A percentile compares a stretch with the other conserved stretches of the same genome.
Conservation (phyloP, 2,329 filamentous ascomycete genomes). For the Colletotrichum gigasporum region DNA sequence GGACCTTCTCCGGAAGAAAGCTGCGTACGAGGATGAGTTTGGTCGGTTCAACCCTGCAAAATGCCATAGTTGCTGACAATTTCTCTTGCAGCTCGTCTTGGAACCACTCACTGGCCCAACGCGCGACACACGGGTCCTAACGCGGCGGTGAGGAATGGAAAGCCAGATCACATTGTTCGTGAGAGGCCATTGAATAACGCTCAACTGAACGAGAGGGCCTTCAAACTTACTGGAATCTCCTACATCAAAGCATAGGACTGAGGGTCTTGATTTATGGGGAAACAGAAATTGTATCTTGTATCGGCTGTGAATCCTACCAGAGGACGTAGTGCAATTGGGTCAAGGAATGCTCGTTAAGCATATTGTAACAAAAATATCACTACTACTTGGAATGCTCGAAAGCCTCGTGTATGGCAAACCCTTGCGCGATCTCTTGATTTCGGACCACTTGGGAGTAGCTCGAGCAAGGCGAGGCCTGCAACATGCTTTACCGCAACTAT, state of each 20-base stretch:
- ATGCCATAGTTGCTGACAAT: accelerated
- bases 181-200: conserved; percentile 50
- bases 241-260: conserved; percentile 41
- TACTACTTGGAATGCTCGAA: too few relatives aligned
- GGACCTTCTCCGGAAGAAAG: conserved; percentile 51
- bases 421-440: too few relatives aligned
- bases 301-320: too few relatives aligned
- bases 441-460: too few relatives aligned
- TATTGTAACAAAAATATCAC: not conserved
- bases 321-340: too few relatives aligned
- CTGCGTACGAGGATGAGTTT: conserved; percentile 45
- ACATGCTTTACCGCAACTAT: too few relatives aligned
- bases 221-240: conserved; percentile 57
- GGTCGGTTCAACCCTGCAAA: not conserved
- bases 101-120: conserved; percentile 55
- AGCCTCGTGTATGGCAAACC: too few relatives aligned
- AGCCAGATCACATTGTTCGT: conserved; percentile 44
- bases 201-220: conserved; percentile 49
- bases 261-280: not conserved
- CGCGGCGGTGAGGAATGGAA: conserved; percentile 34
- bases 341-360: too few relatives aligned
- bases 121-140: conserved; percentile 44
- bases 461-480: not conserved
- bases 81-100: conserved; percentile 36
- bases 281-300: too few relatives aligned